phyloP scores from a whole-genome alignment of 1,284 basidiomycete genomes.

The Lentinus polychrous region DNA sequence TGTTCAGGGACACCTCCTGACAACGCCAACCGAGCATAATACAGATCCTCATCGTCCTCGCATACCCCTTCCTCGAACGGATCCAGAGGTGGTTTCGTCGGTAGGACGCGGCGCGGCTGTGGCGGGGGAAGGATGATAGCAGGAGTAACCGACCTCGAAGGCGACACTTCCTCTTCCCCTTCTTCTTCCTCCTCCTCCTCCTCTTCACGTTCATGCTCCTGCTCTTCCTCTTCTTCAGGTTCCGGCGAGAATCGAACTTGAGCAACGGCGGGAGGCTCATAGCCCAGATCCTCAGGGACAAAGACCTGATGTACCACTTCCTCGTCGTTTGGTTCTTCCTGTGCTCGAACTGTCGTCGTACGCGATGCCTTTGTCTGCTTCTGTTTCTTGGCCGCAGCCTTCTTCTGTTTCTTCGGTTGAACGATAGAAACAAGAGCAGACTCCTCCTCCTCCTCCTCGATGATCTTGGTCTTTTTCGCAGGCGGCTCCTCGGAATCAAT shows the following conservation, averaged over 20 bases:
- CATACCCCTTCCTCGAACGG: constrained; percentile 56
- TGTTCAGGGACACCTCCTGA: constrained; percentile 22
- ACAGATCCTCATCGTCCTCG: constrained; percentile 89
- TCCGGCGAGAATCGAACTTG: constrained; percentile 43
- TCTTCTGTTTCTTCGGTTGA: not conserved
- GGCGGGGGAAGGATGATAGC: constrained; percentile 23
- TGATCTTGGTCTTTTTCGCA: constrained; percentile 25
- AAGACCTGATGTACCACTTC: constrained; percentile 39
- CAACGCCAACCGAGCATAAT: constrained; percentile 70
- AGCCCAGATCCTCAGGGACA: constrained; percentile 43
- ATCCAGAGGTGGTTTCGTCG: constrained; percentile 53
- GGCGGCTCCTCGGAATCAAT: constrained; percentile 21
- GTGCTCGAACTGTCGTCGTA: constrained; percentile 29
- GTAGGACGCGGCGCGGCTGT: not conserved
- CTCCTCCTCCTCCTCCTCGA: constrained; percentile 9
- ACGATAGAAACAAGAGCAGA: too few species aligned
- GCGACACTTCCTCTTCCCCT: constrained; percentile 22
- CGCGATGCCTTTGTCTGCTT: constrained; percentile 30
- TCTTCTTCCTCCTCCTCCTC: constrained; percentile 5
- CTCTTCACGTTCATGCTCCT: constrained; percentile 17
- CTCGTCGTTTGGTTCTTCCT: constrained; percentile 23
- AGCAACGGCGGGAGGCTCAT: constrained; percentile 42
- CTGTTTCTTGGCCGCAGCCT: constrained; percentile 21
- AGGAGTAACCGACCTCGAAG: constrained; percentile 25
- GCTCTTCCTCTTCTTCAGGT: not conserved